These are phyloP conservation scores for Rhypophila decipiens DNA, from an alignment of 495 filamentous ascomycete species.

Conservation along the genomic window DNA sequence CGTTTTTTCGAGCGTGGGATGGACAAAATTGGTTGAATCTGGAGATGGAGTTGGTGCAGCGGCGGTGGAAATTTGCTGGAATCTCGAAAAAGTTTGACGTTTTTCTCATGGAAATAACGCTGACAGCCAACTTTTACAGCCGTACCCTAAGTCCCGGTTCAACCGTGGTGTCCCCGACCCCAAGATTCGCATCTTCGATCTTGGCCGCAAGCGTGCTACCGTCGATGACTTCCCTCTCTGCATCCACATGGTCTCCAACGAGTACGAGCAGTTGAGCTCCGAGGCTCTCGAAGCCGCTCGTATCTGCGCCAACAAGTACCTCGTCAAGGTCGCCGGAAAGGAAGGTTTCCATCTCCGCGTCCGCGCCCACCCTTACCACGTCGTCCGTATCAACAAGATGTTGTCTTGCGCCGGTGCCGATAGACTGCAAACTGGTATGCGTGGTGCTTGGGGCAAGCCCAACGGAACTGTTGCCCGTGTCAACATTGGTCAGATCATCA, in stretches of 20 bases:
- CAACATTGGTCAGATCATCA: constrained; percentile 97
- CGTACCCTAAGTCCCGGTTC: constrained; percentile 99
- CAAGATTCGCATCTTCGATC: constrained; percentile 99
- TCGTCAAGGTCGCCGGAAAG: constrained; percentile 96
- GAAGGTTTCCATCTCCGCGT: constrained; percentile 98
- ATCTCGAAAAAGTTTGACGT: not conserved
- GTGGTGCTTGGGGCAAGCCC: constrained; percentile 99
- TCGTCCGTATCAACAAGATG: constrained; percentile 99
- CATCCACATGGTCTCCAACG: constrained; percentile 99
- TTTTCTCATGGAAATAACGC: constrained; percentile 10
- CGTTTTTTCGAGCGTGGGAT: constrained; percentile 1
- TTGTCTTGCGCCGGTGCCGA: constrained; percentile 99
- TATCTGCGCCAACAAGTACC: constrained; percentile 99
- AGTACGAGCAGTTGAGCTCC: constrained; percentile 97
- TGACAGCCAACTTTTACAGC: constrained; percentile 49
- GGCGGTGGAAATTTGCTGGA: too few relatives aligned
- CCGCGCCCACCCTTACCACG: constrained; percentile 98
- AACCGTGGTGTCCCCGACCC: constrained; percentile 99
- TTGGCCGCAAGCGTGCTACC: constrained; percentile 95
- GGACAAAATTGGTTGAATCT: not conserved
- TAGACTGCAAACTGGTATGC: constrained; percentile 99
- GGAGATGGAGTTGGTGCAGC: not conserved
- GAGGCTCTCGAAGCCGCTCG: constrained; percentile 98
- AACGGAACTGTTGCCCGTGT: constrained; percentile 96
- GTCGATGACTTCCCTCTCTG: constrained; percentile 98